Percentiles rank a stretch among this genome's conserved stretches.
Conservation (phyloP, 805 yeast species). For the Candida ponderosae region DNA sequence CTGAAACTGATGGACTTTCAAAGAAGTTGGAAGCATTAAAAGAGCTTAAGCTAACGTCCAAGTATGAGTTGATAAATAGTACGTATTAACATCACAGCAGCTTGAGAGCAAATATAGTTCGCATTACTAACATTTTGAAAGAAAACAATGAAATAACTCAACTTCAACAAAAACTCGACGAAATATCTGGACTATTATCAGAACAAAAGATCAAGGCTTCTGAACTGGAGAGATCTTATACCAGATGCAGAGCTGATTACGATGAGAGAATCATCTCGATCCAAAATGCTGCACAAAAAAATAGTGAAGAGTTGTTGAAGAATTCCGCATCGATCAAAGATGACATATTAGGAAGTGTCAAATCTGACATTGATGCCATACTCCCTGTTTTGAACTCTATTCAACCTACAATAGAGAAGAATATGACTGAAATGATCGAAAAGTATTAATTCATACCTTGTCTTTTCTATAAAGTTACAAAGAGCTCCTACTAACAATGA, state of each 20-base stretch:
- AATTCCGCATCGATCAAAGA: too few relatives aligned
- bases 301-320: too few relatives aligned
- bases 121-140: constrained; percentile 13
- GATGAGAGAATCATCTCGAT: constrained; percentile 3
- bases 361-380: too few relatives aligned
- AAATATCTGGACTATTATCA: constrained; percentile 36
- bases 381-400: neutral
- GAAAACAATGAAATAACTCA: constrained; percentile 26
- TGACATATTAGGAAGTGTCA: too few relatives aligned
- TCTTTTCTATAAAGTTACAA: too few relatives aligned
- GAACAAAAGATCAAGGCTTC: constrained; percentile 35
- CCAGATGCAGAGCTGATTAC: constrained; percentile 10
- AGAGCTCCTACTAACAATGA: too few relatives aligned
- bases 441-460: neutral
- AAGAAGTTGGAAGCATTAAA: constrained; percentile 18
- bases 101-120: constrained; percentile 1
- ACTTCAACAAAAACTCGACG: constrained; percentile 29
- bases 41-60: constrained; percentile 13
- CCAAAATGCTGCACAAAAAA: too few relatives aligned
- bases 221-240: constrained; percentile 18
- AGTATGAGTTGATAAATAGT: constrained; percentile 16
- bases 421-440: neutral
- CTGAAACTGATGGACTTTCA: constrained; percentile 15
- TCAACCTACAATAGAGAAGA: neutral
- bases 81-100: neutral